A percentile compares a stretch with the other conserved stretches of the same genome.
phyloP scores from a whole-genome alignment of 208 protist species.

The Acanthamoeba triangularis region DNA sequence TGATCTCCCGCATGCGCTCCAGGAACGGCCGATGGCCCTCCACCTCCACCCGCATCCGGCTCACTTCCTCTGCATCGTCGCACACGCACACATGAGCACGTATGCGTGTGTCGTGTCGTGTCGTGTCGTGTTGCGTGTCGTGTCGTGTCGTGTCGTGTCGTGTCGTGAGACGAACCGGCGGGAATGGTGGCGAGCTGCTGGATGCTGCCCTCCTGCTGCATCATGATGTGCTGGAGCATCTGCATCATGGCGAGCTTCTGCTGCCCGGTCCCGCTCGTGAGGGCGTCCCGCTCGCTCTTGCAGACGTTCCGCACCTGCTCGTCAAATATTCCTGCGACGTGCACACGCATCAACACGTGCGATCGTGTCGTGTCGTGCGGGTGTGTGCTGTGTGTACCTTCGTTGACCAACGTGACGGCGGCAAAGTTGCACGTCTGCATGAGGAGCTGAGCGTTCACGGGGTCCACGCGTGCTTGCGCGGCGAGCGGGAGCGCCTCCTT shows the following conservation, averaged over 20 bases:
- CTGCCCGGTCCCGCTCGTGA: background rate
- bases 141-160: background rate
- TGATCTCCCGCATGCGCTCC: background rate
- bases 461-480: background rate
- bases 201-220: background rate
- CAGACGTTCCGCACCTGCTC: background rate
- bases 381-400: background rate
- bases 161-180: background rate
- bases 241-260: background rate
- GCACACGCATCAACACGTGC: background rate
- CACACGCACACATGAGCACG: no score
- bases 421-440: constrained; percentile 9
- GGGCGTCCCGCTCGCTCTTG: background rate
- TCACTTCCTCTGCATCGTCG: background rate
- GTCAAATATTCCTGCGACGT: background rate
- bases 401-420: background rate
- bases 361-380: no score
- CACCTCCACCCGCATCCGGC: constrained; percentile 4
- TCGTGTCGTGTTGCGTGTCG: no score
- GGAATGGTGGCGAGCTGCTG: background rate
- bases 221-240: background rate
- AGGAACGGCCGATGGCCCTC: constrained; percentile 26
- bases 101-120: no score
- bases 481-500: background rate
- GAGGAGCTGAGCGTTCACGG: background rate